Evolutionary conservation across 225 moss, liverwort and hornwort species (phyloP).

Genomic region (Ulota crispa): DNA sequence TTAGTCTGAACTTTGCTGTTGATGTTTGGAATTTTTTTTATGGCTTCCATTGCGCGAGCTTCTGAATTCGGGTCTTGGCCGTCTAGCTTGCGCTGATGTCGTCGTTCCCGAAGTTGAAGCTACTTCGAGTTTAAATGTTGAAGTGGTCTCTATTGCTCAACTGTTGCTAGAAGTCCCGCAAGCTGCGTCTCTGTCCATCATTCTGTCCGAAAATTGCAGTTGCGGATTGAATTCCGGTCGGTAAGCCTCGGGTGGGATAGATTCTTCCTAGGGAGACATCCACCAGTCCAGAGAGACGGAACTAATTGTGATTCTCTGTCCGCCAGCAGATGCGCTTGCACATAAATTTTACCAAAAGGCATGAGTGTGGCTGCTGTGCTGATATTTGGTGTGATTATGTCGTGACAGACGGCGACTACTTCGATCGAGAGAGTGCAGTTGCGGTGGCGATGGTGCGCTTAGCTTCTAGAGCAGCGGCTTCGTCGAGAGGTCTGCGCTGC

Average conservation of each 20-base stretch:
- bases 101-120: background rate
- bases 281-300: background rate
- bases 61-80: background rate
- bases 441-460: constrained; percentile 35
- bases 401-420: background rate
- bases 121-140: background rate
- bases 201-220: background rate
- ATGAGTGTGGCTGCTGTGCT: background rate
- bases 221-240: background rate
- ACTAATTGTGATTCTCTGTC: background rate
- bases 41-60: background rate
- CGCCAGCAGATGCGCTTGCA: too few species aligned
- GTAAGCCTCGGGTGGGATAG: background rate
- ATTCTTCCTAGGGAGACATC: background rate
- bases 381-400: background rate
- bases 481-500: constrained; percentile 32
- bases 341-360: too few species aligned
- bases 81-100: too few species aligned
- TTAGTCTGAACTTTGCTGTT: background rate
- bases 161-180: background rate
- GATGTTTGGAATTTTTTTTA: background rate
- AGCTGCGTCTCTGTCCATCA: background rate
- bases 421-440: background rate
- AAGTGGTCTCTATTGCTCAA: background rate
- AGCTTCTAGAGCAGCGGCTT: background rate